Base-by-base conservation (phyloP, 257 asterid species). In the Jacaranda copaia region DNA sequence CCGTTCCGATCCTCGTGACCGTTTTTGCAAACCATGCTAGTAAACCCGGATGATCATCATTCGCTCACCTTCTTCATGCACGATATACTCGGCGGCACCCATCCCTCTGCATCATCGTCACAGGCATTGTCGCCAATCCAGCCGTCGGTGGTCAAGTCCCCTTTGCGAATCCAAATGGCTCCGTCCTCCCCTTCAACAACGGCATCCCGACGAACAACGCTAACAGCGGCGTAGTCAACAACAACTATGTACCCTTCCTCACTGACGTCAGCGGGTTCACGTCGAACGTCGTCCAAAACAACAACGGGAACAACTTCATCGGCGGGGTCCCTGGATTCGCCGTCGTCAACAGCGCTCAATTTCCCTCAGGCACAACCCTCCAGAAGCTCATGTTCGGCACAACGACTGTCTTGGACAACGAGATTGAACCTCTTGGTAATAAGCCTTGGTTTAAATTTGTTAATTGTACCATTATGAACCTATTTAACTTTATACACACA, bases 381-480 rank as follows among this genome's bases (percentile, higher is more conserved):
- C 97, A 93, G 83, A 89, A 89, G 67, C 97, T 93, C 60, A 91
- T 93, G 98, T 93, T 93, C 51, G 96, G 97, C 1, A 93, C 96
- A 1, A 82, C 89, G 92, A 89, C 96, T 0, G 92, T 89, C 10
- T 91, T 93, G 40, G 91, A 91, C 77, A 97, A 93, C 15, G 96
- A 91, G 32, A 25, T 25, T 25, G 32, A 25, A 25, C 32, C 15
- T 11, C 48, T 63, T 63, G 0, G n/a, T 49, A 1, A 20, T 49
- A 7, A 63, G 69, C 19, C 18, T 36, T 1, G 48, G 20, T 46
- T 63, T 63, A 46, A 8, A 63, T n/a, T n/a, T 32, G 1, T 32
- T 18, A 7, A 63, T 25, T 8, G n/a, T 38, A 0, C 69, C 69
- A 38, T 63, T 12, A 8, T 5, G 3, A 9, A 1, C 3, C 8